Percentiles rank a stretch among this genome's conserved stretches.
Conservation (phyloP, 768 basidiomycete species). For the Suillus ampliporus region DNA sequence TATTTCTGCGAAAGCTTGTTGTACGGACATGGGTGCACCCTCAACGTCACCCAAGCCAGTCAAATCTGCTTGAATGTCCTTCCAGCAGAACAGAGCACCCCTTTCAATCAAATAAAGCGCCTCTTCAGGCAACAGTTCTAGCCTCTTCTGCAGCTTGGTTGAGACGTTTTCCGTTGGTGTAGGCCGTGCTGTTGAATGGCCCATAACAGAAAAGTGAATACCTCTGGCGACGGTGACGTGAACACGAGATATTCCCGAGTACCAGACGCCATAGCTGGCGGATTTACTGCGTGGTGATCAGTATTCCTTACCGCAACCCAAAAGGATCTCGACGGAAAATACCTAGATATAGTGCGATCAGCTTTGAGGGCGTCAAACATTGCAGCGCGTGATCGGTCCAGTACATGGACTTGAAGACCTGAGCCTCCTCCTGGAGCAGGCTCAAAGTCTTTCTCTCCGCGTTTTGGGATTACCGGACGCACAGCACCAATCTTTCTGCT, state of each 20-base stretch:
- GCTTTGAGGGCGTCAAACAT: slow-evolving; percentile 86
- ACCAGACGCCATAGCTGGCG: slow-evolving; percentile 83
- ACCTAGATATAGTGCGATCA: slow-evolving; percentile 80
- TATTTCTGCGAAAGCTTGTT: slow-evolving; percentile 89
- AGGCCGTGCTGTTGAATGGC: slow-evolving; percentile 71
- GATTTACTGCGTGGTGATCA: slow-evolving; percentile 58
- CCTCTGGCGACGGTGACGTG: slow-evolving; percentile 79
- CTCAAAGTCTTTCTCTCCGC: slow-evolving; percentile 98
- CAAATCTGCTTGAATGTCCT: slow-evolving; percentile 41
- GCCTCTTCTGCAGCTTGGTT: slow-evolving; percentile 60
- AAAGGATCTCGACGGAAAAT: slow-evolving; percentile 9
- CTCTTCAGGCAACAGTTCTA: slow-evolving; percentile 95
- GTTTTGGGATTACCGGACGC: slow-evolving; percentile 86
- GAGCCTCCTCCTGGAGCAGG: slow-evolving; percentile 70
- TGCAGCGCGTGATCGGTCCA: slow-evolving; percentile 80
- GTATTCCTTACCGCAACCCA: not conserved
- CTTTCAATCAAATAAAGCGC: slow-evolving; percentile 92
- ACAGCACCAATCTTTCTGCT: slow-evolving; percentile 31
- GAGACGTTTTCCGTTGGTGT: slow-evolving; percentile 38
- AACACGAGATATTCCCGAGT: slow-evolving; percentile 64
- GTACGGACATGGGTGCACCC: slow-evolving; percentile 86
- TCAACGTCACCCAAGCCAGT: slow-evolving; percentile 45
- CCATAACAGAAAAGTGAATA: slow-evolving; percentile 82
- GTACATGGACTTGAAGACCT: slow-evolving; percentile 78
- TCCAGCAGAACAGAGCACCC: slow-evolving; percentile 87